These are phyloP conservation scores for Caryocar brasiliense DNA, from an alignment of 441 rosid genomes.

Conservation along the genomic window DNA sequence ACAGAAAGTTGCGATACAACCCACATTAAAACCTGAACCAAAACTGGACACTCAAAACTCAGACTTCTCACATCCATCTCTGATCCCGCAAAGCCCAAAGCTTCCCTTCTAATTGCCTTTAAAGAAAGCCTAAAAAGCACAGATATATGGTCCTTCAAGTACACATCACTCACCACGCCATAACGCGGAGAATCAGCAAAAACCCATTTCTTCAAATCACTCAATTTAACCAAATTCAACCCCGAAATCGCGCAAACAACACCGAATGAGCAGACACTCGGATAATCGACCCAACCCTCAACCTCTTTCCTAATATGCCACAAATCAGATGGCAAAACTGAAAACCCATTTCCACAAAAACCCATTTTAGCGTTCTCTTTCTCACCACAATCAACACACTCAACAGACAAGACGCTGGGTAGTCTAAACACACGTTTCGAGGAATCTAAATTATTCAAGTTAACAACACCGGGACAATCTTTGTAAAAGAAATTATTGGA, in stretches of 20 bases:
- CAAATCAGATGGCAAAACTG: slow-evolving; percentile 50
- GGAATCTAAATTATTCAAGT: slow-evolving; percentile 24
- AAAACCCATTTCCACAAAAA: slow-evolving; percentile 10
- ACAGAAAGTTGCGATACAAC: slow-evolving; percentile 58
- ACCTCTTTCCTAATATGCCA: slow-evolving; percentile 48
- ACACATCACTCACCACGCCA: slow-evolving; percentile 61
- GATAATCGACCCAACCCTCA: slow-evolving; percentile 61
- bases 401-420: slow-evolving; percentile 38
- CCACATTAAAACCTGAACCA: slow-evolving; percentile 56
- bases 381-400: slow-evolving; percentile 40
- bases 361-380: slow-evolving; percentile 12
- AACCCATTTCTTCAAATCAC: slow-evolving; percentile 46
- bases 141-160: slow-evolving; percentile 57
- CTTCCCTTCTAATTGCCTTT: slow-evolving; percentile 64
- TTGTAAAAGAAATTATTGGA: slow-evolving; percentile 28
- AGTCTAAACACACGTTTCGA: slow-evolving; percentile 25
- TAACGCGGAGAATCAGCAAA: slow-evolving; percentile 44
- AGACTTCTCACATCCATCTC: slow-evolving; percentile 13
- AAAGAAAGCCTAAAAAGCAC: slow-evolving; percentile 50
- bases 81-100: slow-evolving; percentile 22
- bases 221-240: slow-evolving; percentile 15
- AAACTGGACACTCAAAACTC: slow-evolving; percentile 40
- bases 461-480: slow-evolving; percentile 46
- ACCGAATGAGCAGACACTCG: slow-evolving; percentile 33
- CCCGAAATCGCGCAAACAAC: slow-evolving; percentile 37